phyloP scores from a whole-genome alignment of 116 monocot genomes.

The Papilionanthe hybrid region DNA sequence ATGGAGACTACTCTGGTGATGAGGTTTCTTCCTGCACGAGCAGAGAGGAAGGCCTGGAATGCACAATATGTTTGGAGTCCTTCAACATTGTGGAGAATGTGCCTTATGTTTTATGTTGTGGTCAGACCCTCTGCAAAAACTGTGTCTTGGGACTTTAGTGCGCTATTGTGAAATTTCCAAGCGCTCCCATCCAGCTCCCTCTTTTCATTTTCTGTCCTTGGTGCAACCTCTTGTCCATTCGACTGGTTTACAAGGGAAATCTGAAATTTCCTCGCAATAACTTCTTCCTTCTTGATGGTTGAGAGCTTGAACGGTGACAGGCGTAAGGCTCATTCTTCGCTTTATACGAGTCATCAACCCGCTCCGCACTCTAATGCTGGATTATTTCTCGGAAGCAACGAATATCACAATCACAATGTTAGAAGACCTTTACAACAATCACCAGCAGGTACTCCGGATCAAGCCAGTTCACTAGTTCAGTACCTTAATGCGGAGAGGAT shows the following conservation, averaged over 20 bases:
- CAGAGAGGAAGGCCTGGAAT: conserved; percentile 69
- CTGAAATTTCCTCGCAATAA: conserved; percentile 76
- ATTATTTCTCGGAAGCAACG: conserved; percentile 1
- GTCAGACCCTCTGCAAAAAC: conserved; percentile 83
- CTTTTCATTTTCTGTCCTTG: conserved; percentile 82
- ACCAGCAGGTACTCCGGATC: background rate
- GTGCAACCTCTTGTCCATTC: conserved; percentile 68
- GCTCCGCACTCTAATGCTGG: conserved; percentile 19
- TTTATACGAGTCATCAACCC: conserved; percentile 14
- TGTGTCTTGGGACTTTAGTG: conserved; percentile 67
- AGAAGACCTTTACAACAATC: conserved; percentile 29
- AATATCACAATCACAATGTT: conserved; percentile 11
- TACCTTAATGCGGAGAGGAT: conserved; percentile 32
- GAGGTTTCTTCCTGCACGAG: conserved; percentile 56
- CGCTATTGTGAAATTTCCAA: conserved; percentile 66
- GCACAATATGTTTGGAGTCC: conserved; percentile 77
- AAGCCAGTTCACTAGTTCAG: conserved; percentile 1
- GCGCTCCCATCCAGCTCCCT: conserved; percentile 56
- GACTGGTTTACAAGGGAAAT: conserved; percentile 60
- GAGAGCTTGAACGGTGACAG: conserved; percentile 75
- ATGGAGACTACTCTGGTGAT: conserved; percentile 62
- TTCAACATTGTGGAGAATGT: conserved; percentile 88
- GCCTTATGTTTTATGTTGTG: conserved; percentile 85
- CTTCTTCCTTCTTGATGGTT: conserved; percentile 79
- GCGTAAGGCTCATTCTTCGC: conserved; percentile 21